Evolutionary conservation across 1,284 basidiomycete genomes (phyloP), one percentile per base, ranked within the genome.

Genomic region (Ustilago loliicola): DNA sequence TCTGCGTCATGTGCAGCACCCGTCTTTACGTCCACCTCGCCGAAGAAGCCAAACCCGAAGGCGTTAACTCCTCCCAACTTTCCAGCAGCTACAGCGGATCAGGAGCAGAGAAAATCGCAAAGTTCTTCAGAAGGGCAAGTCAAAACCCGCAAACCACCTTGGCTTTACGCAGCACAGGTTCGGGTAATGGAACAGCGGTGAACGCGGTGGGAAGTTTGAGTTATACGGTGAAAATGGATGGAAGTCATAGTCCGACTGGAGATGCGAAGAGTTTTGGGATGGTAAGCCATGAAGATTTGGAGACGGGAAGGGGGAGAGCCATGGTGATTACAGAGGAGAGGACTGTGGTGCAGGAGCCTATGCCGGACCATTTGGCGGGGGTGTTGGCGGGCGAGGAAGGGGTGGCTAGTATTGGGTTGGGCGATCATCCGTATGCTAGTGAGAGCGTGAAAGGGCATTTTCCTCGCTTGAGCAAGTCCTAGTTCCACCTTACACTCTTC

Each of bases 21-120:
- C 69, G 81, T 1, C 73, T 83, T 23, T 83, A 81, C 75, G 70
- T 75, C 34, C 54, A 73, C 27, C 71, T 83, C 3, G 67, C 69
- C 36, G 55, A 75, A 29, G 79, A 77, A 53, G 79, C 77, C 17
- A 67, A 66, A 30, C 59, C 63, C 15, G 61, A 58, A 2, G 77
- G 77, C 17, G 57, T 76, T 63, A 40, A 30, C 34, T 66, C 62
- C 6, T 52, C 60, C 29, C 63, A 65, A 25, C 60, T 73, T 47
- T 51, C 48, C 47, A 59, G 60, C 27, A 59, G 50, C 8, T 38
- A 54, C 27, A 61, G 36, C 48, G 47, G 61, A 10, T 60, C 61
- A 5, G 57, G 70, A 15, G 59, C 48, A 21, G 73, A 76, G 21
- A 76, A 71, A 58, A 29, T 76, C 23, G 61, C 58, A 3, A 57